Evolutionary conservation across 352 stramenopile genomes (phyloP).

Genomic region (Hyaloperonospora arabidopsidis): DNA sequence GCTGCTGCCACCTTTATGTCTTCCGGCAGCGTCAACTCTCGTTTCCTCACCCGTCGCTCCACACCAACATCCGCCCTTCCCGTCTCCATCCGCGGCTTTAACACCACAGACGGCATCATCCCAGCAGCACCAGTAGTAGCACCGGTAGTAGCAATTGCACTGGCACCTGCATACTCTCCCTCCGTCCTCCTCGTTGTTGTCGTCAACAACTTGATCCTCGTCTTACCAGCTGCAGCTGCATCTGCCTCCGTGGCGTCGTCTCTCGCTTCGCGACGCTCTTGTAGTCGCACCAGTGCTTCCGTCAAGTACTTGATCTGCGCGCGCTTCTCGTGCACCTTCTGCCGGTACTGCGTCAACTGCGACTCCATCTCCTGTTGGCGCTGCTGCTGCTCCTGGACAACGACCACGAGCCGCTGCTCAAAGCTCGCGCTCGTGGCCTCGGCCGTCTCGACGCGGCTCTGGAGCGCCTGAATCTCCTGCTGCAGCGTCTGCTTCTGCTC

Average conservation of each 20-base stretch:
- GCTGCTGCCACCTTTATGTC: constrained; percentile 22
- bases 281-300: constrained; percentile 37
- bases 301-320: constrained; percentile 54
- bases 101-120: background rate
- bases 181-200: no score
- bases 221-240: no score
- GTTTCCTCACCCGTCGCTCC: constrained; percentile 24
- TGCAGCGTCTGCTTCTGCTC: constrained; percentile 31
- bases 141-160: no score
- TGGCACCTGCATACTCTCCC: no score
- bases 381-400: constrained; percentile 42
- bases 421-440: constrained; percentile 42
- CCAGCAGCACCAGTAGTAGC: no score
- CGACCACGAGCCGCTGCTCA: constrained; percentile 38
- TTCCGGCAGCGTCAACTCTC: constrained; percentile 31
- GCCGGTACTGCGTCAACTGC: constrained; percentile 33
- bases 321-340: constrained; percentile 44
- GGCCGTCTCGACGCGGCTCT: constrained; percentile 42
- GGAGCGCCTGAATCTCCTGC: constrained; percentile 37
- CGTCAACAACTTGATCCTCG: no score
- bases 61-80: background rate
- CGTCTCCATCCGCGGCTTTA: constrained; percentile 3
- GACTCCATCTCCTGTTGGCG: constrained; percentile 26
- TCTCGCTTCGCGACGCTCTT: constrained; percentile 8
- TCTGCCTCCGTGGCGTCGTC: background rate